Base-by-base conservation (phyloP, 1,284 basidiomycete genomes). In the Wolfiporia cocos region DNA sequence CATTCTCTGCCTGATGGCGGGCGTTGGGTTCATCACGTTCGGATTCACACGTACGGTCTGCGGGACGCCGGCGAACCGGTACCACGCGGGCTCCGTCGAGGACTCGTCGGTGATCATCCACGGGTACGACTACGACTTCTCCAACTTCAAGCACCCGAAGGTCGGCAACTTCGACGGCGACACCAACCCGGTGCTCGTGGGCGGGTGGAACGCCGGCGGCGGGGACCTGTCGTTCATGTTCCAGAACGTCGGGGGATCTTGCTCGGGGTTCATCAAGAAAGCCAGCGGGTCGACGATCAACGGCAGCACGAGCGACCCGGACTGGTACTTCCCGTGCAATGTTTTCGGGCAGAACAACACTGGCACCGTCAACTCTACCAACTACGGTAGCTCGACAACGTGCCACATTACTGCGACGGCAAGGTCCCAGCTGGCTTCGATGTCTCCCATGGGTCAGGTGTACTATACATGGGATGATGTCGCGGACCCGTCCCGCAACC, bases 251-350 rank as follows among this genome's bases (percentile, higher is more conserved):
- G 94, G 94, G 60, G 69, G 86, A 54, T 74, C 86, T 44, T 99
- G 95, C 61, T 64, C 78, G 17, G 77, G 76, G 19, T 56, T 92
- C 56, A 86, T 99, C 56, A 86, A 78, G 11, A 79, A 82, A 45
- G 74, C 88, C 10, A 55, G 68, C 21, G 78, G 74, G 34, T 86
- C 86, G 5, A 74, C 71, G 37, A 92, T 94, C 53, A 68, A 73
- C 6, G 72, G 77, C 31, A 70, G 57, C 14, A 74, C 76, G 30
- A 70, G 71, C 23, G 57, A 65, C 39, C 59, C 82, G 44, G 75
- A 87, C 53, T 96, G 91, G 88, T 97, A 97, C 66, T 97, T 98
- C 65, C 92, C 94, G 3, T 99, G 96, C 74, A 95, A 95, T 57
- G 65, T 94, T 35, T 85, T 76, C 65, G 75, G 79, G 51, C 92